phyloP scores from a whole-genome alignment of 2,329 filamentous ascomycete genomes.

The Thelonectria rubi region DNA sequence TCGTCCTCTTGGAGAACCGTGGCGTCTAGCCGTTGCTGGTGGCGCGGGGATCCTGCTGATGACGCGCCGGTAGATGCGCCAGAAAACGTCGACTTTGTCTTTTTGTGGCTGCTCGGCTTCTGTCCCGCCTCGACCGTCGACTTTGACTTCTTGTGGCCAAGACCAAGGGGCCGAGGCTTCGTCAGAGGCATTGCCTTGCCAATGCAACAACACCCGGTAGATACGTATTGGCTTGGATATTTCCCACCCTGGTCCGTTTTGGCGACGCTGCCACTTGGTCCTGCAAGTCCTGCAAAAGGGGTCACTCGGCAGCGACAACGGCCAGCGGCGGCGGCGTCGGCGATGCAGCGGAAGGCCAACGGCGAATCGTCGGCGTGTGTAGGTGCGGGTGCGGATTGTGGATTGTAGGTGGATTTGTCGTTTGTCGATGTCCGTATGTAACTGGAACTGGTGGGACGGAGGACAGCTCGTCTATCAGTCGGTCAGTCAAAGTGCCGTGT shows the following conservation, averaged over 20 bases:
- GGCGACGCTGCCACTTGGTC: background rate
- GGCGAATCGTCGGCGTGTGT: slow-evolving; percentile 10
- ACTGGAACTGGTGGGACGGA: slow-evolving; percentile 23
- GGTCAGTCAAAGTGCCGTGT: slow-evolving; percentile 15
- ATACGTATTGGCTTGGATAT: background rate
- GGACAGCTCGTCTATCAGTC: slow-evolving; percentile 22
- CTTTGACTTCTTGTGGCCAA: slow-evolving; percentile 27
- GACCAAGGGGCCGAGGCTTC: slow-evolving; percentile 33
- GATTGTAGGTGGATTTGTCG: slow-evolving; percentile 4
- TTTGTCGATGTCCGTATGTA: slow-evolving; percentile 10
- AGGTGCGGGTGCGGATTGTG: background rate
- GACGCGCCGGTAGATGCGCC: slow-evolving; percentile 6
- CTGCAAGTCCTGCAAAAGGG: background rate
- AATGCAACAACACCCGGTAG: background rate
- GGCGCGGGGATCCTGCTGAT: background rate
- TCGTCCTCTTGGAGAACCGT: slow-evolving; percentile 27
- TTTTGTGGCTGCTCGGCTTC: slow-evolving; percentile 17
- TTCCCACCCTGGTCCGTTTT: background rate
- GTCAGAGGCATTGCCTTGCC: slow-evolving; percentile 34
- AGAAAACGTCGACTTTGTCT: slow-evolving; percentile 22
- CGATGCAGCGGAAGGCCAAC: slow-evolving; percentile 2
- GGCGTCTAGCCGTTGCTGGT: slow-evolving; percentile 30
- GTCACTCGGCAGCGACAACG: slow-evolving; percentile 13
- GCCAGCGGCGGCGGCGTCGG: slow-evolving; percentile 10
- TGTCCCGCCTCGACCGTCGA: slow-evolving; percentile 13